Evolutionary conservation across 768 basidiomycete genomes (phyloP).

Genomic region (Paxillus rubicundulus): DNA sequence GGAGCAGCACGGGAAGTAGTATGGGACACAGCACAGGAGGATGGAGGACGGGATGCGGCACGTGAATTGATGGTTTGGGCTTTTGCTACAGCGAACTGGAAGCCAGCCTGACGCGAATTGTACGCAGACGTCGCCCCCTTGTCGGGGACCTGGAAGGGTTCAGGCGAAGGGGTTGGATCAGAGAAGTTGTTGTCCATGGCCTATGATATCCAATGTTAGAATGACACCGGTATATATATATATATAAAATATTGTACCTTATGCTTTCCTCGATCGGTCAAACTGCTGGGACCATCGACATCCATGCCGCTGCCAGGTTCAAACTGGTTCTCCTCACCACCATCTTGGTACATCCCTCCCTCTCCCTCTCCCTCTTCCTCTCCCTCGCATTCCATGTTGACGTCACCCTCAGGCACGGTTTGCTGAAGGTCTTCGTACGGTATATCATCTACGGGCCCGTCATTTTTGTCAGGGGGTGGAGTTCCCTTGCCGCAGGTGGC

Average conservation of each 20-base stretch:
- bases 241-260: background rate
- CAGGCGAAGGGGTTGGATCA: background rate
- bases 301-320: too few relatives aligned
- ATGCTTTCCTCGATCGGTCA: background rate
- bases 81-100: background rate
- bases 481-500: too few relatives aligned
- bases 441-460: background rate
- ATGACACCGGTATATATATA: background rate
- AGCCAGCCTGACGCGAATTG: too few relatives aligned
- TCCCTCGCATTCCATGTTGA: too few relatives aligned
- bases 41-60: background rate
- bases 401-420: background rate
- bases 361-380: too few relatives aligned
- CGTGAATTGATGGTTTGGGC: too few relatives aligned
- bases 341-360: too few relatives aligned
- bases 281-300: background rate
- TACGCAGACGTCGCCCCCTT: background rate
- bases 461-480: too few relatives aligned
- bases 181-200: too few relatives aligned
- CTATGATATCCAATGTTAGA: too few relatives aligned
- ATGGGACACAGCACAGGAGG: background rate
- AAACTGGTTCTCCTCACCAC: too few relatives aligned
- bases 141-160: background rate
- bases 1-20: background rate
- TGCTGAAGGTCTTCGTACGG: background rate